phyloP scores from a whole-genome alignment of 2,329 filamentous ascomycete genomes.

The Aspergillus nomiae region DNA sequence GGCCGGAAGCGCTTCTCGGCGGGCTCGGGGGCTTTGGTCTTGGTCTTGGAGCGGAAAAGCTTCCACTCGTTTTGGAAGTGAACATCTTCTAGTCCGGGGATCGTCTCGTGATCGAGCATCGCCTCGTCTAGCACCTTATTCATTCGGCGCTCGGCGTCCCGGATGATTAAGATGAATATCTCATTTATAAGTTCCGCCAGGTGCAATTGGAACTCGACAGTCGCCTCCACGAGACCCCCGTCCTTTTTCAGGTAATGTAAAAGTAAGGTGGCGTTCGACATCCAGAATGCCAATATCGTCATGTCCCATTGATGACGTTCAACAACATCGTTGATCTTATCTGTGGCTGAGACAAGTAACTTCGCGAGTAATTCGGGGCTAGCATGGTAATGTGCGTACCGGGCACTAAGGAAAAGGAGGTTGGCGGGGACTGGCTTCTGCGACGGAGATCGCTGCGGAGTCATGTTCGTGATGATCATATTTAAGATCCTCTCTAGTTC shows the following conservation, averaged over 20 bases:
- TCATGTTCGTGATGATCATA: conserved; percentile 98
- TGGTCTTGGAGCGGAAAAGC: conserved; percentile 86
- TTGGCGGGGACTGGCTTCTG: conserved; percentile 98
- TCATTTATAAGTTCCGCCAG: conserved; percentile 95
- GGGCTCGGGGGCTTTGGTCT: conserved; percentile 81
- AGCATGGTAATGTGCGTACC: conserved; percentile 96
- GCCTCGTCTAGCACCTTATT: conserved; percentile 92
- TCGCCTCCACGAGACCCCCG: conserved; percentile 74
- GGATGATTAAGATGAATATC: conserved; percentile 96
- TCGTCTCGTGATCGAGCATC: conserved; percentile 97
- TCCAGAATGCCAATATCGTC: conserved; percentile 98
- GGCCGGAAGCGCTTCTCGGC: conserved; percentile 88
- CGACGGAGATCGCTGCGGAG: conserved; percentile 89
- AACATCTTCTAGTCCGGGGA: conserved; percentile 94
- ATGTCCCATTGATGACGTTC: conserved; percentile 98
- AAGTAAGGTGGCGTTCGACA: conserved; percentile 93
- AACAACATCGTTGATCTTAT: conserved; percentile 96
- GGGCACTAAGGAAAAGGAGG: conserved; percentile 90
- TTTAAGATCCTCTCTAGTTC: conserved; percentile 90
- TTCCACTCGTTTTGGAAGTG: conserved; percentile 99
- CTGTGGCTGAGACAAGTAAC: conserved; percentile 82
- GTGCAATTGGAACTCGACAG: conserved; percentile 86
- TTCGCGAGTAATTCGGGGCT: conserved; percentile 80
- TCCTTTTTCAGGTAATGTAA: conserved; percentile 98
- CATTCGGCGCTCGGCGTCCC: conserved; percentile 91